phyloP scores from a whole-genome alignment of 805 yeast species.

The Ogataea philodendri region DNA sequence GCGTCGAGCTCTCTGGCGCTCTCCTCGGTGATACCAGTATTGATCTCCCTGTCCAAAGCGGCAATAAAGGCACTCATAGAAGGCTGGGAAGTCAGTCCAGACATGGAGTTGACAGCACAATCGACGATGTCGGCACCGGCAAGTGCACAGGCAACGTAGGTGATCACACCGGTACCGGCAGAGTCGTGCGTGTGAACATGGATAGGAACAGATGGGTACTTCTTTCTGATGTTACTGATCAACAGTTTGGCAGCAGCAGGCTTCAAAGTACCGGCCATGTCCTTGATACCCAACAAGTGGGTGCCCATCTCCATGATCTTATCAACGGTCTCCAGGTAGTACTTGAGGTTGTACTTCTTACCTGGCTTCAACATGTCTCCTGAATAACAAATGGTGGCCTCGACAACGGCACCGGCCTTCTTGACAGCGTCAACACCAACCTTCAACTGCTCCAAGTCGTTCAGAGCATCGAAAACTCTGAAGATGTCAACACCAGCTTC shows the following conservation, averaged over 20 bases:
- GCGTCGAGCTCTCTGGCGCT: slow-evolving; percentile 81
- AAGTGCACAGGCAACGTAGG: slow-evolving; percentile 89
- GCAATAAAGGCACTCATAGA: slow-evolving; percentile 91
- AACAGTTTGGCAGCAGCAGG: slow-evolving; percentile 88
- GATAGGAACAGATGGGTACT: slow-evolving; percentile 91
- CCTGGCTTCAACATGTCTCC: slow-evolving; percentile 98
- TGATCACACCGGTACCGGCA: slow-evolving; percentile 98
- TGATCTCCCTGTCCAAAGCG: slow-evolving; percentile 81
- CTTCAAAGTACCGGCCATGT: slow-evolving; percentile 99
- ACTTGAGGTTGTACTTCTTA: slow-evolving; percentile 92
- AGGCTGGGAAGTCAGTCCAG: slow-evolving; percentile 98
- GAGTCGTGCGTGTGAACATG: slow-evolving; percentile 99
- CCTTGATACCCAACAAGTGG: slow-evolving; percentile 95
- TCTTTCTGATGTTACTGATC: slow-evolving; percentile 76
- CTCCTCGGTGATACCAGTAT: slow-evolving; percentile 65
- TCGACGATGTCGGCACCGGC: slow-evolving; percentile 99
- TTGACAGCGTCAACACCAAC: slow-evolving; percentile 98
- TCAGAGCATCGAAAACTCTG: slow-evolving; percentile 96
- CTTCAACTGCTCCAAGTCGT: slow-evolving; percentile 92
- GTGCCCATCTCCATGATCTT: slow-evolving; percentile 91
- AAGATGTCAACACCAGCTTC: slow-evolving; percentile 95
- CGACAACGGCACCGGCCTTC: slow-evolving; percentile 98
- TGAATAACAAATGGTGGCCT: slow-evolving; percentile 96
- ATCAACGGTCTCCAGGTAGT: slow-evolving; percentile 80
- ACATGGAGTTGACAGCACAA: slow-evolving; percentile 95